A percentile compares a stretch with the other conserved stretches of the same genome.
Evolutionary conservation across 805 yeast genomes (phyloP).

Genomic region (Candida ponderosae): DNA sequence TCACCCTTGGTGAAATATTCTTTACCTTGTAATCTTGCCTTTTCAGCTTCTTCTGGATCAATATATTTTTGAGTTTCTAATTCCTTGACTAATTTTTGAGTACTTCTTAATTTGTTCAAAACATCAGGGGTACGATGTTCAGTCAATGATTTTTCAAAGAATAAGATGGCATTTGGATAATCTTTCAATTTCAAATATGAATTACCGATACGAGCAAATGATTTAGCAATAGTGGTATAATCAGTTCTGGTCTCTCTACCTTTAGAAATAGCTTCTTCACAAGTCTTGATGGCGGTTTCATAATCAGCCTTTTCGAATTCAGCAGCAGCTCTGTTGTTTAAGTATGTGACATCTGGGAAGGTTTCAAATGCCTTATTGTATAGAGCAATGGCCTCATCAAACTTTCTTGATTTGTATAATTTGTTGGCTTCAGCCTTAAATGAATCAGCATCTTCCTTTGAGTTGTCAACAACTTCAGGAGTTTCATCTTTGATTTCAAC

Average conservation of each 20-base stretch:
- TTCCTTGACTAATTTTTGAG: slow-evolving; percentile 80
- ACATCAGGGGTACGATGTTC: slow-evolving; percentile 97
- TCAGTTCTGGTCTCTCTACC: slow-evolving; percentile 90
- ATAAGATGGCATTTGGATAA: slow-evolving; percentile 62
- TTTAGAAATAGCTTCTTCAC: slow-evolving; percentile 76
- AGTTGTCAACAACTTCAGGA: slow-evolving; percentile 20
- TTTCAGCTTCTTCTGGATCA: slow-evolving; percentile 90
- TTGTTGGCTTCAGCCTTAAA: slow-evolving; percentile 82
- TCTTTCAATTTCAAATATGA: slow-evolving; percentile 71
- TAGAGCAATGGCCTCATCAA: slow-evolving; percentile 85
- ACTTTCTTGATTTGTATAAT: slow-evolving; percentile 77
- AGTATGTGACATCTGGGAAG: slow-evolving; percentile 78
- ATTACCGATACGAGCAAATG: slow-evolving; percentile 88
- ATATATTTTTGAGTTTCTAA: slow-evolving; percentile 73
- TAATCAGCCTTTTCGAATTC: slow-evolving; percentile 93
- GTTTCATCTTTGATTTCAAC: slow-evolving; percentile 23
- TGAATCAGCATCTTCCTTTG: slow-evolving; percentile 50
- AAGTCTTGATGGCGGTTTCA: slow-evolving; percentile 76
- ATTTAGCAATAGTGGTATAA: slow-evolving; percentile 84
- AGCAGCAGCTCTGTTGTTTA: slow-evolving; percentile 97
- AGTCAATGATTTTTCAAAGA: slow-evolving; percentile 84
- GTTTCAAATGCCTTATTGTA: slow-evolving; percentile 84
- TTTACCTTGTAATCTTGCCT: slow-evolving; percentile 89
- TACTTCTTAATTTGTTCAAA: slow-evolving; percentile 73
- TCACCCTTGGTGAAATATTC: slow-evolving; percentile 83